A percentile compares a stretch with the other conserved stretches of the same genome.
Conservation (phyloP, 2,329 filamentous ascomycete genomes). For the Aspergillus phoenicis region DNA sequence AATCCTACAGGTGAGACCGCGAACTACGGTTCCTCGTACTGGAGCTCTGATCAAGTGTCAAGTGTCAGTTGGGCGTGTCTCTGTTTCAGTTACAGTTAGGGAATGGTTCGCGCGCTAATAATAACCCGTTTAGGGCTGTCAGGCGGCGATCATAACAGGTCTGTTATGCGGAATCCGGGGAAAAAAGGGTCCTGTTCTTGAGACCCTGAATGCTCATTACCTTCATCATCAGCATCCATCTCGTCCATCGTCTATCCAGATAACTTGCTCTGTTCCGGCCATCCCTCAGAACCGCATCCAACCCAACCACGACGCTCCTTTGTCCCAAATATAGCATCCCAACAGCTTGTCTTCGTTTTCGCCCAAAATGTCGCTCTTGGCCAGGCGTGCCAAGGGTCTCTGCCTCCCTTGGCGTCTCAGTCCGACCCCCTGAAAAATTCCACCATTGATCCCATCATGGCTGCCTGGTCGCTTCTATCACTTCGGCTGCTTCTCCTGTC, state of each 20-base stretch:
- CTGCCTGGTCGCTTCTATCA: slow-evolving; percentile 2
- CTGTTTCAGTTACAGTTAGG: not conserved
- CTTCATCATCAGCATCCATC: not conserved
- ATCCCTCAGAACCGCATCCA: no score
- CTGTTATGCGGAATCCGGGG: slow-evolving; percentile 5
- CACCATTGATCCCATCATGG: slow-evolving; percentile 6
- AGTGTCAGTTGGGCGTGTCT: no score
- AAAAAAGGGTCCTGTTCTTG: slow-evolving; percentile 3
- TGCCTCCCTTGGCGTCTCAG: slow-evolving; percentile 10
- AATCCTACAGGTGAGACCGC: no score
- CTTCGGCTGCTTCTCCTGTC: not conserved
- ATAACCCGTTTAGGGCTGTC: not conserved
- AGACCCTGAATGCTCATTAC: slow-evolving; percentile 1
- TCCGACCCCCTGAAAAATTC: slow-evolving; percentile 2
- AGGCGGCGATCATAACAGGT: not conserved
- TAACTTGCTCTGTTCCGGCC: no score
- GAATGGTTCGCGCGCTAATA: not conserved
- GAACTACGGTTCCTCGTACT: not conserved
- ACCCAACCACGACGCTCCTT: not conserved
- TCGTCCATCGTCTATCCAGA: no score
- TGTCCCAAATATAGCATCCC: not conserved
- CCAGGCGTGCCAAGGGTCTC: slow-evolving; percentile 4
- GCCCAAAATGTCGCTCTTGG: slow-evolving; percentile 4
- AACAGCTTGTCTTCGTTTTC: not conserved
- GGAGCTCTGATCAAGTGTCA: slow-evolving; percentile 1